Conservation (phyloP, 2,329 filamentous ascomycete genomes). For the Sclerotinia sclerotiorum region DNA sequence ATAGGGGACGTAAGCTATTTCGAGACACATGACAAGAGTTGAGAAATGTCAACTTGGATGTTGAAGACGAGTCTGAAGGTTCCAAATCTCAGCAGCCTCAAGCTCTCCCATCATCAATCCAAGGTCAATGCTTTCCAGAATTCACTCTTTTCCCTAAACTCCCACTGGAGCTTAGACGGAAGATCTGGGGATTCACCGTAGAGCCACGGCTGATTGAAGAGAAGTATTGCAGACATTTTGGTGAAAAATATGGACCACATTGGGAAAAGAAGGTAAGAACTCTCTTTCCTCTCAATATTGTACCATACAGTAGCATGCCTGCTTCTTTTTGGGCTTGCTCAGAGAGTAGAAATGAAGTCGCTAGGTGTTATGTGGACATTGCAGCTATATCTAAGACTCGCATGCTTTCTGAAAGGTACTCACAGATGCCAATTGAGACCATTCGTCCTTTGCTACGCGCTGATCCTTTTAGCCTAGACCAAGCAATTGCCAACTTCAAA, state of each 20-base stretch:
- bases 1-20: neutral
- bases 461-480: neutral
- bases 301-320: neutral
- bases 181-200: neutral
- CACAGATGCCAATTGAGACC: neutral
- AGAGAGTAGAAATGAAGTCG: neutral
- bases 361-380: neutral
- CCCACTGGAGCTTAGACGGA: neutral
- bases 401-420: neutral
- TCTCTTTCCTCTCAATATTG: neutral
- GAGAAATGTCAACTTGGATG: neutral
- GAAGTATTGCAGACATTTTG: neutral
- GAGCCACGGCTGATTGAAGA: neutral
- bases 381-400: neutral
- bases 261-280: neutral
- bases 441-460: neutral
- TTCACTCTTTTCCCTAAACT: neutral
- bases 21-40: neutral
- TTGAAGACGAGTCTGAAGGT: neutral
- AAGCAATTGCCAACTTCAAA: neutral
- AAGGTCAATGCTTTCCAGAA: neutral
- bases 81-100: neutral
- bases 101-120: neutral
- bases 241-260: accelerated
- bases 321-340: neutral